Base-by-base conservation (phyloP, 257 asterid genomes). In the Nicotiana sylvestris region DNA sequence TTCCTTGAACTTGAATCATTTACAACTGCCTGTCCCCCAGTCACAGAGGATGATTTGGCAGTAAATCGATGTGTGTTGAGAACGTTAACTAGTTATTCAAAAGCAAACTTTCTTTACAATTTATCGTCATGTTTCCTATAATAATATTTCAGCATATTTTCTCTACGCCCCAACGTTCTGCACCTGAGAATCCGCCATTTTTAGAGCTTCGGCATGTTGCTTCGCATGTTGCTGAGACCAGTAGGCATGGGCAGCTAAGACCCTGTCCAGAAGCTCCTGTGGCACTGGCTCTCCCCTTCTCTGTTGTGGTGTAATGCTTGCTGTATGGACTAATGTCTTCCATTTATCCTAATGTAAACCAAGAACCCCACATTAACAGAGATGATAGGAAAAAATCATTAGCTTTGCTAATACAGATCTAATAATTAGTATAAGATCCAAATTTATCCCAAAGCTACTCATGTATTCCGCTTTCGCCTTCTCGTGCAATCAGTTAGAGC, bases 231-330 rank as follows among this genome's bases (percentile, higher is more conserved):
- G 98, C 85, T 83, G 95, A 2, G 92, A 89, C 98, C 98, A 94
- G 82, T 86, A 92, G 4, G 90, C 84, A 79, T 94, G 97, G 27
- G 96, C 98, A 1, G 91, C 68, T 25, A 94, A 70, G 37, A 93
- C 97, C 13, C 98, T 91, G 86, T 92, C 93, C 81, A 94, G 66
- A 84, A 94, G 92, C 81, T 94, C 97, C 79, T 94, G 98, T 9
- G 98, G 98, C 84, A 94, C 97, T 3, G 97, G 93, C 88, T 94
- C 96, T 37, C 98, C 98, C 55, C 98, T 84, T 81, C 98, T 88
- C 82, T 94, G 98, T 81, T 93, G 98, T 46, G 97, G 98, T 84
- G 97, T 85, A 62, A 94, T 94, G 93, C 96, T 92, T 57, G 96
- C 98, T 11, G 98, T 94, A 76, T 93, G 98, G 35, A 94, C 98